Evolutionary conservation across 2,329 filamentous ascomycete genomes (phyloP).

Genomic region (Fusarium nematophilum): DNA sequence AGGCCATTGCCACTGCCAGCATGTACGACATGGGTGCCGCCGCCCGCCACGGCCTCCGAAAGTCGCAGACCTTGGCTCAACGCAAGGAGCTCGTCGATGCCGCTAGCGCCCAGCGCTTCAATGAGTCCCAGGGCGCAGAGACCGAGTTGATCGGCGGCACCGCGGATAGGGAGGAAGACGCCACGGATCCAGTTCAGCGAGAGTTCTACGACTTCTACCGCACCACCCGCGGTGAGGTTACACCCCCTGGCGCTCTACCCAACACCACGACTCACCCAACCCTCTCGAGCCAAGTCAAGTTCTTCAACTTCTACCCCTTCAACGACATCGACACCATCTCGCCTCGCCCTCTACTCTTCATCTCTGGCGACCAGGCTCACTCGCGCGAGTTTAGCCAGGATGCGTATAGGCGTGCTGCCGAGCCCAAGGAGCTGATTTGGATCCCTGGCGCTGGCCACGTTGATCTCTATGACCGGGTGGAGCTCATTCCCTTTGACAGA

Average conservation of each 20-base stretch:
- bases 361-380: constrained; percentile 42
- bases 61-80: too few relatives aligned
- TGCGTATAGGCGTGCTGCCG: constrained; percentile 41
- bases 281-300: constrained; percentile 41
- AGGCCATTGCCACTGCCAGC: constrained; percentile 31
- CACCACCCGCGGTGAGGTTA: constrained; percentile 14
- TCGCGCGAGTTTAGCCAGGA: constrained; percentile 46
- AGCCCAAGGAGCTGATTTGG: constrained; percentile 52
- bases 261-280: constrained; percentile 48
- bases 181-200: not conserved
- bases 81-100: too few relatives aligned
- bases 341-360: constrained; percentile 45
- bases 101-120: too few relatives aligned
- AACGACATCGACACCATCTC: constrained; percentile 46
- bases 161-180: not conserved
- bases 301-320: constrained; percentile 48
- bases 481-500: constrained; percentile 49
- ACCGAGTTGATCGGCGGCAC: too few relatives aligned
- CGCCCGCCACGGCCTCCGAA: too few relatives aligned
- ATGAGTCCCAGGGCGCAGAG: too few relatives aligned
- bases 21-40: too few relatives aligned
- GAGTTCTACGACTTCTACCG: constrained; percentile 27
- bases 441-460: constrained; percentile 48
- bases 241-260: constrained; percentile 4
- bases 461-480: constrained; percentile 51